phyloP scores from a whole-genome alignment of 140 eudicot species.

The Oenanthe javanica region DNA sequence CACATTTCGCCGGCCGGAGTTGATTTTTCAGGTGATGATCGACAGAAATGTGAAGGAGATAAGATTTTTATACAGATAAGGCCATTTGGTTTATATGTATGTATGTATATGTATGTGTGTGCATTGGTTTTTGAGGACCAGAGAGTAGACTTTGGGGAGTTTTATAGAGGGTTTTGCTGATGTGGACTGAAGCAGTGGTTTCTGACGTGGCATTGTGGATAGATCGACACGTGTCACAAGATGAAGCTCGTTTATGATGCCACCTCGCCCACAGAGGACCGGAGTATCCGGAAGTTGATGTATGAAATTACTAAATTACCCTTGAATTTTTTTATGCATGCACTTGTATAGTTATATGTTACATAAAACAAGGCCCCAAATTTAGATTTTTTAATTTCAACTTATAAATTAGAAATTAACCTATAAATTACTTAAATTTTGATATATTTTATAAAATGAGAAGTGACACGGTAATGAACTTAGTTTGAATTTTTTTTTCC shows the following conservation, averaged over 20 bases:
- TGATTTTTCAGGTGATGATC: conserved; percentile 10
- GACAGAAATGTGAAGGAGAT: conserved; percentile 15
- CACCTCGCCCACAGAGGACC: conserved; percentile 23
- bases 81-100: neutral
- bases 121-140: neutral
- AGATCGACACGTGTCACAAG: conserved; percentile 25
- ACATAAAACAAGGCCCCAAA: too few species aligned
- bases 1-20: conserved; percentile 16
- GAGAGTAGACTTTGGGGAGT: conserved; percentile 3
- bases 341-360: neutral
- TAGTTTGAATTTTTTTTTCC: too few species aligned
- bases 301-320: neutral
- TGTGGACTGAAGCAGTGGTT: conserved; percentile 21
- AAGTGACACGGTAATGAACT: too few species aligned
- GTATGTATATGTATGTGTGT: neutral
- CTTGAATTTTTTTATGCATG: neutral
- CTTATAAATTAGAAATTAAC: too few species aligned
- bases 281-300: neutral
- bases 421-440: too few species aligned
- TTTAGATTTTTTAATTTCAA: too few species aligned
- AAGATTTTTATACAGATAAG: neutral
- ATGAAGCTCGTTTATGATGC: conserved; percentile 10
- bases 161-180: conserved; percentile 24
- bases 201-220: conserved; percentile 22
- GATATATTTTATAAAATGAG: too few species aligned